Base-by-base conservation (phyloP, 2,329 filamentous ascomycete genomes). In the Microsporum ferrugineum region DNA sequence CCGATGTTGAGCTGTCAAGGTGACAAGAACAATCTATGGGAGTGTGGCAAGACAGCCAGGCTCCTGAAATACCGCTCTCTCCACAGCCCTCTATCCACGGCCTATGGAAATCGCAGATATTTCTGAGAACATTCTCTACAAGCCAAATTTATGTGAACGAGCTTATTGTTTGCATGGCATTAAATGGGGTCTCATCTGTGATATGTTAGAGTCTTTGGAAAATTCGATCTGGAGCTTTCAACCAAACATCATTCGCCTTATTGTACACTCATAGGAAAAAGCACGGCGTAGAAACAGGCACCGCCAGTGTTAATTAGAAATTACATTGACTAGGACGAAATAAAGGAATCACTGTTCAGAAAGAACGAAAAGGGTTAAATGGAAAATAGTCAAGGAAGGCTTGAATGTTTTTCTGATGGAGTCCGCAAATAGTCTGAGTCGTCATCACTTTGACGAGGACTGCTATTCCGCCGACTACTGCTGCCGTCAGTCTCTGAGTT, bases 401-500 rank as follows among this genome's bases (percentile, higher is more conserved):
- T 34, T 36, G 49, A 55, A n/a, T 34, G 31, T 14, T 55, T 34
- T n/a, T 55, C 33, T n/a, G 49, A 36, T 17, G 33, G 29, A 31
- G 49, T 55, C 29, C 6, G 49, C 33, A 55, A 29, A 36, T 55
- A 55, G 12, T 55, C 49, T 17, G 39, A 43, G 12, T 57, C 55
- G 27, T 57, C 55, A 14, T 57, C 55, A 8, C 55, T 57, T 23
- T 43, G 55, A 29, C 39, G 55, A 17, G 53, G 53, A 23, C 55
- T 39, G 55, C 55, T 57, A 29, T 39, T 57, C 6, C 39, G 36
- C 27, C 55, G 29, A 14, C 41, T 59, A 36, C 57, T 57, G 29
- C 17, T 60, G 31, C 57, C 47, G 36, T 58, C 62, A 5, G 57
- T 36, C 45, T 62, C 60, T 7, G 62, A 61, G 36, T 43, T 43